Base-by-base conservation (phyloP, 345 rosid species). In the Raphanus raphanistrum region DNA sequence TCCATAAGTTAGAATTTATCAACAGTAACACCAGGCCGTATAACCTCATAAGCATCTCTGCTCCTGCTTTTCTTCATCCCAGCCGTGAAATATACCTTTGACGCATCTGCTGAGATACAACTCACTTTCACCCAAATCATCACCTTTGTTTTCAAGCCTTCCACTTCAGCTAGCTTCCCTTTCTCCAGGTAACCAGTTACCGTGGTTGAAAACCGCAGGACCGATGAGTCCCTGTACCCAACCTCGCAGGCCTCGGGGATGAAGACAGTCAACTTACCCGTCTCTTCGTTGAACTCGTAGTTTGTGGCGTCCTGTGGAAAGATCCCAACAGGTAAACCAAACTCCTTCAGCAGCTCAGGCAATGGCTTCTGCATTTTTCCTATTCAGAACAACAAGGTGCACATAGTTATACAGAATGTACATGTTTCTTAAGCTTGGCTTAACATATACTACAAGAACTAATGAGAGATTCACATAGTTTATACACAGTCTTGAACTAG, bases 331-430 rank as follows among this genome's bases (percentile, higher is more conserved):
- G 97, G 89, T 76, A 96, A 75, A 65, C 88, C 90, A 76, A 89
- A 84, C 73, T 93, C 94, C 86, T 90, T 89, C 2, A 96, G 88
- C 75, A 96, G 84, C 45, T 96, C 99, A 0, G 90, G 88, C 57
- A 96, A 76, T 27, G 99, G 92, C 83, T 84, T 93, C 84, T 96
- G 98, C 96, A 96, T 90, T 84, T 89, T 96, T 75, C 99, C 98
- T 95, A 84, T 43, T 43, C 10, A 50, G 11, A 73, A 74, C 29
- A 73, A 21, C 21, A 36, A 36, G 65, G 8, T 36, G 41, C 41
- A 63, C 33, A 54, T 57, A 25, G n/a, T n/a, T n/a, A n/a, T n/a
- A n/a, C 21, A 21, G 21, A 0, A 21, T 21, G 21, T 21, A 21
- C 21, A 21, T 21, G 21, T 21, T 21, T 21, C 21, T 21, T 21